These are phyloP conservation scores for Phaeomoniella chlamydospora DNA, from an alignment of 2,329 filamentous ascomycete species.

Conservation along the genomic window DNA sequence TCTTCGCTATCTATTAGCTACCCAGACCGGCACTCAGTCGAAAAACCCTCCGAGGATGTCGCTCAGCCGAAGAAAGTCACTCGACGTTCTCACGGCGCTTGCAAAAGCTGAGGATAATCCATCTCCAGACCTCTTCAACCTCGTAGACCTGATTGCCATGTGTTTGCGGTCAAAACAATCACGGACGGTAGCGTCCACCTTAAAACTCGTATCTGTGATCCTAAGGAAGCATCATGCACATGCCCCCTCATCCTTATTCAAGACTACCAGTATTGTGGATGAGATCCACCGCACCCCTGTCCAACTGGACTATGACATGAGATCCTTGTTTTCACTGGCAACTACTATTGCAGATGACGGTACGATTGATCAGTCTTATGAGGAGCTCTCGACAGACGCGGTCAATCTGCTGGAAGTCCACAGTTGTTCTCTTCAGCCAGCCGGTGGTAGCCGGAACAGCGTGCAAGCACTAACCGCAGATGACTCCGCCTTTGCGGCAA, in stretches of 20 bases:
- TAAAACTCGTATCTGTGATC: conserved; percentile 76
- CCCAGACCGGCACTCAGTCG: conserved; percentile 30
- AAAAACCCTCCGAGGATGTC: conserved; percentile 47
- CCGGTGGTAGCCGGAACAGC: conserved; percentile 35
- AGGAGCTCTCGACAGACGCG: conserved; percentile 25
- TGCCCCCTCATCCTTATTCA: conserved; percentile 61
- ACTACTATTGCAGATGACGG: conserved; percentile 21
- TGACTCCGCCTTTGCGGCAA: conserved; percentile 26
- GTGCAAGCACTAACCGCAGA: conserved; percentile 17
- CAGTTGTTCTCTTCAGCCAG: conserved; percentile 8
- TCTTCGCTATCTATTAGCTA: conserved; percentile 76
- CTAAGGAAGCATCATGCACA: conserved; percentile 79
- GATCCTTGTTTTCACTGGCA: conserved; percentile 20
- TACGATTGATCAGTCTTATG: conserved; percentile 25
- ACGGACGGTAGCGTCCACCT: conserved; percentile 78
- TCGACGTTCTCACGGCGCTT: conserved; percentile 72
- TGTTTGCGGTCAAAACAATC: conserved; percentile 72
- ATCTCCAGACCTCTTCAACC: conserved; percentile 79
- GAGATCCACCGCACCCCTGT: conserved; percentile 43
- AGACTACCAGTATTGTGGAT: conserved; percentile 13
- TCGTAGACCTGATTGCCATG: conserved; percentile 79
- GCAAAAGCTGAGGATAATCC: conserved; percentile 59
- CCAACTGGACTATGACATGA: conserved; percentile 24
- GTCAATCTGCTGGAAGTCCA: conserved; percentile 10
- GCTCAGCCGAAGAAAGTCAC: conserved; percentile 65